These are phyloP conservation scores for Oenanthe javanica DNA, from an alignment of 140 eudicot genomes.

Conservation along the genomic window DNA sequence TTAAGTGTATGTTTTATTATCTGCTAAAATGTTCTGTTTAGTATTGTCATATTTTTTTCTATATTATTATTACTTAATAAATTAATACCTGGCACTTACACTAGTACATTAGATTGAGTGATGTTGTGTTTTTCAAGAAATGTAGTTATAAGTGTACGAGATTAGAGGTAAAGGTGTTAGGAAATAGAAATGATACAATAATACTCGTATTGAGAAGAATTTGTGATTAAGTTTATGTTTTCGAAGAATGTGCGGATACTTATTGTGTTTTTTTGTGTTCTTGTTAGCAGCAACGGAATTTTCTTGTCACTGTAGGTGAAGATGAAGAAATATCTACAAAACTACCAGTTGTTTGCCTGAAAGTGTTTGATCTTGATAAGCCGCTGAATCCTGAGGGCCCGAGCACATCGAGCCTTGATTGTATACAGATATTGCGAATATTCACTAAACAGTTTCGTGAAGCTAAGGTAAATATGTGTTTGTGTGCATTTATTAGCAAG, in stretches of 20 bases:
- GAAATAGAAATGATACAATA: background rate
- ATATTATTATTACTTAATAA: background rate
- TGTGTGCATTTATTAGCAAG: background rate
- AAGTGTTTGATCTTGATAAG: conserved; percentile 92
- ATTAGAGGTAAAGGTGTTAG: background rate
- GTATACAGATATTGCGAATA: conserved; percentile 82
- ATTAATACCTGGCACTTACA: background rate
- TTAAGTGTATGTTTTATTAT: background rate
- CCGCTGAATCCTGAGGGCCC: conserved; percentile 71
- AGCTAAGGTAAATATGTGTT: conserved; percentile 56
- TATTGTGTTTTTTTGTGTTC: background rate
- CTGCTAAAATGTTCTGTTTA: background rate
- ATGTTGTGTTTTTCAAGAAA: background rate
- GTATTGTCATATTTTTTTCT: background rate
- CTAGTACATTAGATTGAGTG: background rate
- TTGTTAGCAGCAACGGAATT: conserved; percentile 77
- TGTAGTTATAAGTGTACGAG: background rate
- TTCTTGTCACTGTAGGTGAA: conserved; percentile 80
- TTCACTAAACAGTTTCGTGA: conserved; percentile 88
- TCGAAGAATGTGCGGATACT: background rate
- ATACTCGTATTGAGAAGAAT: conserved; percentile 1
- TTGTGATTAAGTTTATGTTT: background rate
- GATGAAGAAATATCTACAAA: conserved; percentile 85
- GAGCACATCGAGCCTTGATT: conserved; percentile 81
- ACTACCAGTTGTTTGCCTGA: conserved; percentile 65